These are phyloP conservation scores for Haematococcus sp. DNA, from an alignment of 139 green algal species.

Conservation along the genomic window DNA sequence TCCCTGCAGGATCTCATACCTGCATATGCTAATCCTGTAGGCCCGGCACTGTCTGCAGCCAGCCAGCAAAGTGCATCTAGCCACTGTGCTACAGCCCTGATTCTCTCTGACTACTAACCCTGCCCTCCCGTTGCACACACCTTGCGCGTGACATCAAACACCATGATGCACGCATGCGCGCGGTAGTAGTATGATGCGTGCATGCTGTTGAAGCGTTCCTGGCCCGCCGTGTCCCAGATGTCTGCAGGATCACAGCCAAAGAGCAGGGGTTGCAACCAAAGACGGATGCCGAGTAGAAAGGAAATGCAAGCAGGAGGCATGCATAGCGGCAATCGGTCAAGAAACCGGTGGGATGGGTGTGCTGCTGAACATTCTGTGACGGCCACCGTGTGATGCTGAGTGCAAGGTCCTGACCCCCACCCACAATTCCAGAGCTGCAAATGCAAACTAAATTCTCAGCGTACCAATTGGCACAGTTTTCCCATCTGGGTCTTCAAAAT, in stretches of 20 bases:
- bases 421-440: background rate
- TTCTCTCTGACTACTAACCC: too few relatives aligned
- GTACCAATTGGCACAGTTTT: slow-evolving; percentile 32
- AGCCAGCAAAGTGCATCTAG: too few relatives aligned
- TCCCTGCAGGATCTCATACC: background rate
- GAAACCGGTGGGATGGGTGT: too few relatives aligned
- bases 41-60: too few relatives aligned
- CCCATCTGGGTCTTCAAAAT: slow-evolving; percentile 47
- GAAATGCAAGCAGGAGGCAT: too few relatives aligned
- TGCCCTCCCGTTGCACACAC: background rate
- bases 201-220: slow-evolving; percentile 71
- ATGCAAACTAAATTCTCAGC: background rate
- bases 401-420: too few relatives aligned
- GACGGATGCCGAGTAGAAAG: too few relatives aligned
- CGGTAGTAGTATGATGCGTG: slow-evolving; percentile 70
- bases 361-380: too few relatives aligned
- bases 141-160: slow-evolving; percentile 72
- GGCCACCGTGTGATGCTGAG: too few relatives aligned
- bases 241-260: slow-evolving; percentile 33
- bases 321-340: too few relatives aligned
- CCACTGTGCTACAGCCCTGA: too few relatives aligned
- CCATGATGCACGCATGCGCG: slow-evolving; percentile 69
- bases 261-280: too few relatives aligned
- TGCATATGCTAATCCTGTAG: background rate
- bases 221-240: slow-evolving; percentile 66